phyloP scores from a whole-genome alignment of 495 filamentous ascomycete species.

The Talaromyces borbonicus region DNA sequence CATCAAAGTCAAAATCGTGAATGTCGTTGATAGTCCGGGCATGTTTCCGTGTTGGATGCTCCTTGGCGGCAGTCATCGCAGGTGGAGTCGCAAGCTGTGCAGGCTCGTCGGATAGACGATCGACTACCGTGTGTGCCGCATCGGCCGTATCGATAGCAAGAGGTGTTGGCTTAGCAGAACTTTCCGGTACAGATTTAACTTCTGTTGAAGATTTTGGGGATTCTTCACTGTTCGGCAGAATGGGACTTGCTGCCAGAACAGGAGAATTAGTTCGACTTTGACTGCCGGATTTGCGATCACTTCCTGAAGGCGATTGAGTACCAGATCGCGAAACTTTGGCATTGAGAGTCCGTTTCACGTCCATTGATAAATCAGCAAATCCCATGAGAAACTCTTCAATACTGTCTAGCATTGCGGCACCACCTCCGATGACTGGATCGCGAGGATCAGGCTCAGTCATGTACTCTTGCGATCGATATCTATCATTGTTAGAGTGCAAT shows the following conservation, averaged over 20 bases:
- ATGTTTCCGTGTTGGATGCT: background rate
- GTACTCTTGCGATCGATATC: constrained; percentile 58
- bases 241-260: background rate
- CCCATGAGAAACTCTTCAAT: constrained; percentile 69
- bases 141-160: background rate
- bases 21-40: background rate
- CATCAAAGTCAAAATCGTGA: constrained; percentile 34
- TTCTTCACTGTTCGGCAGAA: background rate
- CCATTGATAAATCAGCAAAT: constrained; percentile 69
- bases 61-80: background rate
- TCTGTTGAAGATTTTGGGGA: background rate
- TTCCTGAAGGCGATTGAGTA: background rate
- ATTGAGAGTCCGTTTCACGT: constrained; percentile 3
- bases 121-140: background rate
- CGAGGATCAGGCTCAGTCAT: constrained; percentile 62
- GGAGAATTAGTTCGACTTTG: constrained; percentile 2
- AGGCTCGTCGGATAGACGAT: background rate
- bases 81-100: background rate
- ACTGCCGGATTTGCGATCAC: background rate
- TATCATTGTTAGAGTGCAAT: constrained; percentile 12
- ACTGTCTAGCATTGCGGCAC: constrained; percentile 66
- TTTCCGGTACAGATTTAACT: background rate
- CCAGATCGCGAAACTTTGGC: background rate
- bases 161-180: background rate
- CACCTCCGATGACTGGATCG: constrained; percentile 62